These are phyloP conservation scores for Cladobotryum mycophilum DNA, from an alignment of 2,329 filamentous ascomycete genomes.

Conservation along the genomic window DNA sequence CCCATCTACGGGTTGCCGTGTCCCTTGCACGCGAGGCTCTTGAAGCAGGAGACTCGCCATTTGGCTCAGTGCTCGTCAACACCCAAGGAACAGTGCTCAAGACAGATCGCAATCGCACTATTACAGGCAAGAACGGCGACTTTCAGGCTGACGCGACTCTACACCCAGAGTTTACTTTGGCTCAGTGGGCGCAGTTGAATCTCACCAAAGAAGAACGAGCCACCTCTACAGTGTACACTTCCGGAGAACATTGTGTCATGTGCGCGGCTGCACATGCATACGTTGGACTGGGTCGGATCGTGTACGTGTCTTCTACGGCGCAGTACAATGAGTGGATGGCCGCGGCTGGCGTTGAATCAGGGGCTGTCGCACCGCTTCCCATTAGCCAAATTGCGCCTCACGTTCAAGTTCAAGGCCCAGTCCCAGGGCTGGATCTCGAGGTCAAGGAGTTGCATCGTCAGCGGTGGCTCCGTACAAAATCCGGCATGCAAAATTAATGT, in stretches of 20 bases:
- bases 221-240: slow-evolving; percentile 28
- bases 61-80: slow-evolving; percentile 31
- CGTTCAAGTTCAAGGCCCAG: slow-evolving; percentile 23
- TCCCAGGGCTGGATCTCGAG: slow-evolving; percentile 23
- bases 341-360: slow-evolving; percentile 19
- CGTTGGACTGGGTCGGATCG: slow-evolving; percentile 29
- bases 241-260: slow-evolving; percentile 34
- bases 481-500: too few species aligned
- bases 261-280: slow-evolving; percentile 30
- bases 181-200: slow-evolving; percentile 30
- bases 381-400: slow-evolving; percentile 26
- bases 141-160: slow-evolving; percentile 25
- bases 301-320: slow-evolving; percentile 26
- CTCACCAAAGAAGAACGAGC: slow-evolving; percentile 34
- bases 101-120: slow-evolving; percentile 29
- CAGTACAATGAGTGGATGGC: slow-evolving; percentile 24
- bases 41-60: slow-evolving; percentile 30
- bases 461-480: slow-evolving; percentile 4
- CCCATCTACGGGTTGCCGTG: slow-evolving; percentile 4
- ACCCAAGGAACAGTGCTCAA: slow-evolving; percentile 21
- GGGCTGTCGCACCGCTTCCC: slow-evolving; percentile 18
- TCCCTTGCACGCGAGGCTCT: slow-evolving; percentile 27
- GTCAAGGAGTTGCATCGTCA: slow-evolving; percentile 22
- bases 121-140: slow-evolving; percentile 22
- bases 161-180: slow-evolving; percentile 32